Percentiles rank a stretch among this genome's conserved stretches.
These are phyloP conservation scores for Ascochyta viciae-villosae DNA, from an alignment of 2,329 filamentous ascomycete genomes.

Conservation along the genomic window DNA sequence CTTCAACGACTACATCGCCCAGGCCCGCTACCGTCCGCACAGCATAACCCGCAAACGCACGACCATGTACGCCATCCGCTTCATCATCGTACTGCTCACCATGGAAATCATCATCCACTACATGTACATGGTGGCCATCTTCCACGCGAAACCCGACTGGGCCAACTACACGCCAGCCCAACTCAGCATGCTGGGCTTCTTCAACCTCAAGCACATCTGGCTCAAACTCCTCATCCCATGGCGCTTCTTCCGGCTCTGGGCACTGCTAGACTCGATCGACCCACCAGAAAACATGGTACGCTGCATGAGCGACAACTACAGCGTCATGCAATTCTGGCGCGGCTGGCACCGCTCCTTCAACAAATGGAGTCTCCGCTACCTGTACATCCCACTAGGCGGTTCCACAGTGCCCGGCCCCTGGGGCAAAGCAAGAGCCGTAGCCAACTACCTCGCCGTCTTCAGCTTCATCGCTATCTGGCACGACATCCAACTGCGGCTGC, in stretches of 20 bases:
- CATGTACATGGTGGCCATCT: conserved; percentile 92
- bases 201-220: conserved; percentile 98
- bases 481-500: conserved; percentile 86
- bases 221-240: conserved; percentile 94
- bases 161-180: conserved; percentile 83
- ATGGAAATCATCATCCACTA: conserved; percentile 91
- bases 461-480: conserved; percentile 99
- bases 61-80: conserved; percentile 81
- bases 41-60: conserved; percentile 76
- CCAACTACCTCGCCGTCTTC: conserved; percentile 85
- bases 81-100: conserved; percentile 77
- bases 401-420: conserved; percentile 48
- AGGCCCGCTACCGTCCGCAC: conserved; percentile 75
- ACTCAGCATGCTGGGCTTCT: conserved; percentile 87
- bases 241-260: conserved; percentile 99
- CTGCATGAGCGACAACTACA: conserved; percentile 95
- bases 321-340: conserved; percentile 90
- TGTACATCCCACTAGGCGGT: conserved; percentile 91
- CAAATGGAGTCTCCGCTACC: conserved; percentile 90
- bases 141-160: conserved; percentile 82
- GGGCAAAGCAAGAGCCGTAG: conserved; percentile 64
- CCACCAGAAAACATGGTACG: conserved; percentile 98
- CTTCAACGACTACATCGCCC: conserved; percentile 97
- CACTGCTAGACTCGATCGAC: conserved; percentile 87
- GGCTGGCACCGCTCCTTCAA: conserved; percentile 96